phyloP scores from a whole-genome alignment of 768 basidiomycete species.

The Favolaschia claudopus region DNA sequence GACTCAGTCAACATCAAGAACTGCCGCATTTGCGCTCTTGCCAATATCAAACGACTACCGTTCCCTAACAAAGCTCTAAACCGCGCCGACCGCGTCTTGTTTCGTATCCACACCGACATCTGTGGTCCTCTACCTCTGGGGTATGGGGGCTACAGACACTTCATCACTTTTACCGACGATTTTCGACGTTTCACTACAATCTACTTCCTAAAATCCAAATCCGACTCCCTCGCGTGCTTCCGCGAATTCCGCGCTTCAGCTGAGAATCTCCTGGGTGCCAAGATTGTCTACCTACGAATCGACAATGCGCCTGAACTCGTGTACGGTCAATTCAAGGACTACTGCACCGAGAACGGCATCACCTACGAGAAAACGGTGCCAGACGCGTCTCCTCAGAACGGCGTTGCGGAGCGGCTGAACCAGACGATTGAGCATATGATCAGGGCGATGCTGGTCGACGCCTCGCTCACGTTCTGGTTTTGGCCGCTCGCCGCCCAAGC shows the following conservation, averaged over 20 bases:
- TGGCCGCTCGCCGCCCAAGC: constrained; percentile 27
- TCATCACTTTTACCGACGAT: constrained; percentile 37
- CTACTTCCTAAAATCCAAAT: constrained; percentile 12
- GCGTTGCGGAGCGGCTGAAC: constrained; percentile 32
- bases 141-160: constrained; percentile 25
- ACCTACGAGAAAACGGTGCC: constrained; percentile 28
- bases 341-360: constrained; percentile 29
- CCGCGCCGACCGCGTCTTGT: constrained; percentile 16
- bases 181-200: constrained; percentile 11
- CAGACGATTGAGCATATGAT: constrained; percentile 26
- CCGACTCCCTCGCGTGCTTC: constrained; percentile 9
- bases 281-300: constrained; percentile 12
- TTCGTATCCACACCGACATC: constrained; percentile 26
- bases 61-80: constrained; percentile 8
- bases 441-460: constrained; percentile 24
- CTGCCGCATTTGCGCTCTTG: constrained; percentile 18
- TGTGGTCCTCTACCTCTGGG: constrained; percentile 25
- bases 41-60: constrained; percentile 21
- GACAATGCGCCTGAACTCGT: constrained; percentile 38
- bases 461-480: constrained; percentile 15
- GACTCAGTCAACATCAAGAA: constrained; percentile 14
- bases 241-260: constrained; percentile 7
- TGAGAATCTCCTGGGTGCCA: not conserved
- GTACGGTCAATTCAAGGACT: constrained; percentile 15
- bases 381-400: constrained; percentile 36